A percentile compares a stretch with the other conserved stretches of the same genome.
phyloP scores from a whole-genome alignment of 148 eudicot species.

The Silene conica region DNA sequence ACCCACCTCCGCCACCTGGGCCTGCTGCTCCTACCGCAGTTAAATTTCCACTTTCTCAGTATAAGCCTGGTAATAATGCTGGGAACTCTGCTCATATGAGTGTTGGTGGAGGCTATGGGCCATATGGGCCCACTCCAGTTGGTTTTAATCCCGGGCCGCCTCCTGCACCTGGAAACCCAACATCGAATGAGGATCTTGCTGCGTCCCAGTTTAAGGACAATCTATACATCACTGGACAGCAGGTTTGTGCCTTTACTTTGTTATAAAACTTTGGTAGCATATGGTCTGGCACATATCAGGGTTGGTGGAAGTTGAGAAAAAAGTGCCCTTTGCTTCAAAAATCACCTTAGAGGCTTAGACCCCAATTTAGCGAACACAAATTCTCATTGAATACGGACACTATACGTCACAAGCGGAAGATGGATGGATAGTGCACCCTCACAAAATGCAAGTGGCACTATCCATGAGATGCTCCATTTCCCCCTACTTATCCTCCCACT shows the following conservation, averaged over 20 bases:
- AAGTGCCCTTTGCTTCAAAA: too few species aligned
- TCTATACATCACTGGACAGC: slow-evolving; percentile 61
- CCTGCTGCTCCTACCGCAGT: slow-evolving; percentile 28
- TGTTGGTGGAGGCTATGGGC: slow-evolving; percentile 55
- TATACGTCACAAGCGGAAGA: too few species aligned
- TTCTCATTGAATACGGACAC: too few species aligned
- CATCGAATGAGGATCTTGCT: slow-evolving; percentile 57
- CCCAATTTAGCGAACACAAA: too few species aligned
- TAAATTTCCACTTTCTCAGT: slow-evolving; percentile 67
- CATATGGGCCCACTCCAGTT: slow-evolving; percentile 53
- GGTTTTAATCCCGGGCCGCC: slow-evolving; percentile 49
- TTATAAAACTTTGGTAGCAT: too few species aligned
- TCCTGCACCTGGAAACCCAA: slow-evolving; percentile 49
- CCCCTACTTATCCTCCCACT: too few species aligned
- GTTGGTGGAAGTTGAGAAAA: too few species aligned
- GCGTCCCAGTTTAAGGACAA: slow-evolving; percentile 75
- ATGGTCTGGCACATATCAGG: too few species aligned
- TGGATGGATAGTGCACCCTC: too few species aligned
- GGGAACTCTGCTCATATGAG: slow-evolving; percentile 55
- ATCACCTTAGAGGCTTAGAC: too few species aligned
- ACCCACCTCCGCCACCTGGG: slow-evolving; percentile 57
- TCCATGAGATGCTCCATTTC: too few species aligned
- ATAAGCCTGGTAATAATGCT: slow-evolving; percentile 53
- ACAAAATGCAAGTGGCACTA: too few species aligned
- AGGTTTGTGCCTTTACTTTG: slow-evolving; percentile 48